Conservation (phyloP, 208 protist genomes). For the Leishmania tarentolae region DNA sequence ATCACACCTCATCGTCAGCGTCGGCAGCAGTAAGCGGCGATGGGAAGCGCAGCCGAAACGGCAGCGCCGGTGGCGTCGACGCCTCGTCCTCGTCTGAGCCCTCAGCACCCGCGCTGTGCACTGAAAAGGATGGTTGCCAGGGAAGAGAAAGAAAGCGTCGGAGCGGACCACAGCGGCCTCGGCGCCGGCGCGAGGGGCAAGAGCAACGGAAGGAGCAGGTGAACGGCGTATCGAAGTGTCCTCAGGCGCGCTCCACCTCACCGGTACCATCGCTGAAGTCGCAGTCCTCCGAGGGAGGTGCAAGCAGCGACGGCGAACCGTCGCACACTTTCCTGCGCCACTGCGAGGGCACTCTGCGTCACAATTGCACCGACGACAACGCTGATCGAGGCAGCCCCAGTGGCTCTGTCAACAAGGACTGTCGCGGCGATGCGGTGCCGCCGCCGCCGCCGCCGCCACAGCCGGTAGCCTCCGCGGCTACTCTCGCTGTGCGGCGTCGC, state of each 20-base stretch:
- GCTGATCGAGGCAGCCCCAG: no score
- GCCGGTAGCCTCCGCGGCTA: background rate
- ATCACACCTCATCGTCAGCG: background rate
- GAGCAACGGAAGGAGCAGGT: background rate
- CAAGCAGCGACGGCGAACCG: constrained; percentile 1
- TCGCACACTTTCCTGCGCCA: background rate
- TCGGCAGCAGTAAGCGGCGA: background rate
- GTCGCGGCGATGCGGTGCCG: background rate
- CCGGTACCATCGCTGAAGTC: background rate
- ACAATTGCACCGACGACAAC: background rate
- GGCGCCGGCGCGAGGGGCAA: constrained; percentile 4
- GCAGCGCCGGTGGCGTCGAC: background rate
- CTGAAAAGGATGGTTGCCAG: background rate
- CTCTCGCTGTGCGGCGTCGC: constrained; percentile 20
- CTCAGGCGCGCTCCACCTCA: background rate
- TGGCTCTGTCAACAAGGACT: background rate
- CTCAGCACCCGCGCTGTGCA: constrained; percentile 1
- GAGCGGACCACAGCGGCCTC: background rate
- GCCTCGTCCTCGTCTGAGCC: background rate
- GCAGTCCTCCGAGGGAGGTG: background rate
- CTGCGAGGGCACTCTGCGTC: background rate
- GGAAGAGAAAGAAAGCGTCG: background rate
- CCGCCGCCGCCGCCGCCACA: background rate
- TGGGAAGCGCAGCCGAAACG: background rate
- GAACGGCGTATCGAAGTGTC: background rate